Conservation (phyloP, 345 rosid genomes). For the Tarenaya hassleriana region DNA sequence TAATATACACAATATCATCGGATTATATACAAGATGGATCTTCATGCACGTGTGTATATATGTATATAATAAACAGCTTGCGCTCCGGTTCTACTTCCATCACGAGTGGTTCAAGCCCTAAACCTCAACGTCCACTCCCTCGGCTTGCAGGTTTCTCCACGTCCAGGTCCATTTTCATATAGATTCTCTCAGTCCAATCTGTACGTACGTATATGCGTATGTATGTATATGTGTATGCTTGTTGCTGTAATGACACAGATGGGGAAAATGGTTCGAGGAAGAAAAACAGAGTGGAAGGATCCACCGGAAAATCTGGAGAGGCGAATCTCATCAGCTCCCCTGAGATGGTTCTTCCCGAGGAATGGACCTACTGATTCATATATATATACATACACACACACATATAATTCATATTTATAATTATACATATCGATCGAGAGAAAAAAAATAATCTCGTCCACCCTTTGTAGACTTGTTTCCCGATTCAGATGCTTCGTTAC, state of each 20-base stretch:
- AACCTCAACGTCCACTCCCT: constrained; percentile 40
- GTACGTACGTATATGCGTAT: too few species aligned
- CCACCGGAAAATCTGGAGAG: constrained; percentile 22
- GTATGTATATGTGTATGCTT: too few species aligned
- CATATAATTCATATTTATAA: too few species aligned
- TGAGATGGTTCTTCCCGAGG: constrained; percentile 65
- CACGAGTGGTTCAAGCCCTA: constrained; percentile 52
- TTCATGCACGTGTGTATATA: background rate
- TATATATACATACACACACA: too few species aligned
- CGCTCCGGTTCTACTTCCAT: constrained; percentile 52
- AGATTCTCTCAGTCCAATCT: background rate
- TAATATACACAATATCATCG: too few species aligned
- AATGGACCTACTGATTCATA: constrained; percentile 57
- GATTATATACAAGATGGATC: too few species aligned
- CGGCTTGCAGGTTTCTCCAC: constrained; percentile 41
- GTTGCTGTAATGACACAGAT: constrained; percentile 16
- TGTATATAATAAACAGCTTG: constrained; percentile 29
- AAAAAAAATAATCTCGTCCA: too few species aligned
- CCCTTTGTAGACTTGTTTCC: too few species aligned
- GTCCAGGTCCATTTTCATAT: constrained; percentile 25
- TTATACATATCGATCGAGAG: too few species aligned
- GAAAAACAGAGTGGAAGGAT: constrained; percentile 20
- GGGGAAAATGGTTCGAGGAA: constrained; percentile 25
- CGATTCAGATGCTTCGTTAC: too few species aligned
- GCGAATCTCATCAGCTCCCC: constrained; percentile 40